Evolutionary conservation across 345 rosid species (phyloP).

Genomic region (Lenwebbia sp.): DNA sequence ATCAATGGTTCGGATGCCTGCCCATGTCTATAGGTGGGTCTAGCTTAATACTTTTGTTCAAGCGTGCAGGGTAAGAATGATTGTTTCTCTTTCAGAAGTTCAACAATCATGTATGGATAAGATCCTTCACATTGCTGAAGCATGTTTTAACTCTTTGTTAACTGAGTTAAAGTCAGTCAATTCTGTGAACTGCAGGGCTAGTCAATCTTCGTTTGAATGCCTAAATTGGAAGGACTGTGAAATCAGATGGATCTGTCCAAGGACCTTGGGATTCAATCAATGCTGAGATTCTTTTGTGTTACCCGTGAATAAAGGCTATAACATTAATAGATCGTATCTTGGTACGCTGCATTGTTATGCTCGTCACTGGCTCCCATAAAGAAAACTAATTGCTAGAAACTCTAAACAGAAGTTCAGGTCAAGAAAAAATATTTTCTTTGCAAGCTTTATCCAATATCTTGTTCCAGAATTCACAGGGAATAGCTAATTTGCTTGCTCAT

Average conservation of each 20-base stretch:
- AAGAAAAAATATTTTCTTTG: neutral
- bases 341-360: conserved; percentile 10
- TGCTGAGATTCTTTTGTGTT: conserved; percentile 25
- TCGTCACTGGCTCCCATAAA: neutral
- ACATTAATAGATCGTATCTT: conserved; percentile 36
- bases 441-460: neutral
- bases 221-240: conserved; percentile 18
- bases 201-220: conserved; percentile 35
- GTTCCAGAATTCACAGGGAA: neutral
- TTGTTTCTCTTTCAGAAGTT: no score
- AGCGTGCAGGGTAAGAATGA: no score
- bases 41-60: no score
- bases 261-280: conserved; percentile 36
- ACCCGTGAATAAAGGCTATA: conserved; percentile 23
- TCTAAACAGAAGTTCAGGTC: neutral
- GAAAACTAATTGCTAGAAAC: neutral
- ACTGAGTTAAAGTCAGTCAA: neutral
- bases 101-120: no score
- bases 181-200: conserved; percentile 17
- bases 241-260: conserved; percentile 12
- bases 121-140: no score
- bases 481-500: neutral
- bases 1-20: no score
- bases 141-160: neutral
- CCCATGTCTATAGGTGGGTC: no score